A percentile compares a stretch with the other conserved stretches of the same genome.
These are phyloP conservation scores for Arachnomyces sp. DNA, from an alignment of 2,329 filamentous ascomycete genomes.

Conservation along the genomic window DNA sequence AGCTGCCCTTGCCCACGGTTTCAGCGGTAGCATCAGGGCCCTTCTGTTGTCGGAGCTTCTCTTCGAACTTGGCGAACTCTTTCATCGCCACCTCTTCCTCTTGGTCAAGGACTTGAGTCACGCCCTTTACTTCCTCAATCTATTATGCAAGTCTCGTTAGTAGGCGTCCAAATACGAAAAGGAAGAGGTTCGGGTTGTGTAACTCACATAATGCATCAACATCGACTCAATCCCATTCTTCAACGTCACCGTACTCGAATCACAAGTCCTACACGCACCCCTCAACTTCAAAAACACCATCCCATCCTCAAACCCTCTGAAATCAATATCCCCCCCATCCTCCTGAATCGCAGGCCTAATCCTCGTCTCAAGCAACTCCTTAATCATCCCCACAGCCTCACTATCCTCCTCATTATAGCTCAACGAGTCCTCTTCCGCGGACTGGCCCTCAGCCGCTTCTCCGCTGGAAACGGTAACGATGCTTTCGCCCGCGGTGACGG, in stretches of 20 bases:
- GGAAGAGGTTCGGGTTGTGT: background rate
- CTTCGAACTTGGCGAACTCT: constrained; percentile 92
- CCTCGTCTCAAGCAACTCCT: constrained; percentile 89
- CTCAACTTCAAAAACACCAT: constrained; percentile 78
- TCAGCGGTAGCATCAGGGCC: constrained; percentile 43
- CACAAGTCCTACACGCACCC: constrained; percentile 90
- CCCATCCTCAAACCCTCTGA: constrained; percentile 78
- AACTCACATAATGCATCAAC: constrained; percentile 87
- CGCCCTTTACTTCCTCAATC: constrained; percentile 92
- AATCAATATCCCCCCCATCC: constrained; percentile 95
- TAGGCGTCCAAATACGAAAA: constrained; percentile 1
- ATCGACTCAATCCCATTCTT: constrained; percentile 98
- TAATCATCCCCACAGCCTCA: constrained; percentile 97
- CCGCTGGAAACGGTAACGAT: constrained; percentile 66
- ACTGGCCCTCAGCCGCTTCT: constrained; percentile 39
- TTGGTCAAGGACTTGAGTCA: constrained; percentile 80
- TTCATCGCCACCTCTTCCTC: constrained; percentile 81
- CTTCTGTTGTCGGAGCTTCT: constrained; percentile 60
- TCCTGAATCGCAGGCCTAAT: constrained; percentile 95
- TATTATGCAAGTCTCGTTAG: constrained; percentile 34
- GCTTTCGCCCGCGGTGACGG: constrained; percentile 71
- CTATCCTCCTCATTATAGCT: constrained; percentile 83
- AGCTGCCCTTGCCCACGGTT: constrained; percentile 42
- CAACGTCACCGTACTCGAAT: constrained; percentile 90
- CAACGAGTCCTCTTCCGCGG: constrained; percentile 59